Evolutionary conservation across 1,284 basidiomycete genomes (phyloP).

Genomic region (Veloboletus limbatus): DNA sequence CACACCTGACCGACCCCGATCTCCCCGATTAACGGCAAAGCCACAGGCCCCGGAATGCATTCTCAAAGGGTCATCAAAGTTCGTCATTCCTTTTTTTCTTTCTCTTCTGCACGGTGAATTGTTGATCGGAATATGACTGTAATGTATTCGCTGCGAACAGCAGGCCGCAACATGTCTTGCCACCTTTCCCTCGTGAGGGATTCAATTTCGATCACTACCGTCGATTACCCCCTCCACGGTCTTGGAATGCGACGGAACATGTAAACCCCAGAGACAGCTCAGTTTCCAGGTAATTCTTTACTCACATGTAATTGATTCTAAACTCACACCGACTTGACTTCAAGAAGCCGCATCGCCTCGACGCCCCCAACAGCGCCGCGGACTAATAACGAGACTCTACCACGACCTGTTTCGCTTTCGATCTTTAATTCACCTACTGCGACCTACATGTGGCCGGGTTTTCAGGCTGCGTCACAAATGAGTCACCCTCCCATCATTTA

Average conservation of each 20-base stretch:
- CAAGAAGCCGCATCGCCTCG: conserved; percentile 26
- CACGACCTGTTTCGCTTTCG: conserved; percentile 36
- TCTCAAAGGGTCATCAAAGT: conserved; percentile 28
- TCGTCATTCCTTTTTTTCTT: conserved; percentile 15
- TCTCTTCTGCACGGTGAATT: conserved; percentile 11
- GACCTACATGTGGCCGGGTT: conserved; percentile 40
- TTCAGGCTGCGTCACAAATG: conserved; percentile 39
- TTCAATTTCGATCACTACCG: conserved; percentile 37
- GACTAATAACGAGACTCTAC: conserved; percentile 25
- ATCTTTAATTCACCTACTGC: conserved; percentile 40
- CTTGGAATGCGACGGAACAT: conserved; percentile 29
- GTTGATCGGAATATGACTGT: conserved; percentile 27
- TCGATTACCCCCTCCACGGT: conserved; percentile 33
- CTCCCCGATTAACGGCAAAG: conserved; percentile 21
- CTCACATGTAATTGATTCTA: conserved; percentile 5
- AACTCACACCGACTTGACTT: conserved; percentile 20
- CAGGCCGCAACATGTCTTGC: conserved; percentile 35
- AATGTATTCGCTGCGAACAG: conserved; percentile 28
- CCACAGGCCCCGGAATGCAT: conserved; percentile 22
- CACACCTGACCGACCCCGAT: conserved; percentile 19
- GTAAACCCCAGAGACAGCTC: conserved; percentile 25
- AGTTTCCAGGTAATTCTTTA: conserved; percentile 26
- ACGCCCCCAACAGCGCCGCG: conserved; percentile 21
- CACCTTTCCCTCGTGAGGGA: conserved; percentile 32
- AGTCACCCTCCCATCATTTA: conserved; percentile 38